phyloP scores from a whole-genome alignment of 2,329 filamentous ascomycete species.

The Talaromyces piceae region DNA sequence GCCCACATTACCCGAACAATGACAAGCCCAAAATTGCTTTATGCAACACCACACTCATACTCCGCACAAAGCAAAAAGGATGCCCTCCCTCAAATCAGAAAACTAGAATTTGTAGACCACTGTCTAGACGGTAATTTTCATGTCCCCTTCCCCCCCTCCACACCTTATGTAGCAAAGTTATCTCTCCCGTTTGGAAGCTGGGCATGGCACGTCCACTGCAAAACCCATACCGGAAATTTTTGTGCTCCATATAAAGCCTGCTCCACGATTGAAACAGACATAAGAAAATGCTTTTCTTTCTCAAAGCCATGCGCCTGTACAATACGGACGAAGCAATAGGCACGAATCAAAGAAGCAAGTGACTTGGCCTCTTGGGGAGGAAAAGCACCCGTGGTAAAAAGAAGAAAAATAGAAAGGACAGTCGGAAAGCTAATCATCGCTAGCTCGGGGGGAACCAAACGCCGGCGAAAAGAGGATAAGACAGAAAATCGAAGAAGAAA shows the following conservation, averaged over 20 bases:
- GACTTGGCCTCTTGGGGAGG: neutral
- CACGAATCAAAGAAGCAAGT: neutral
- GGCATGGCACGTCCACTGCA: neutral
- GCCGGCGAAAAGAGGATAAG: conserved; percentile 7
- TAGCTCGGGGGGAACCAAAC: conserved; percentile 13
- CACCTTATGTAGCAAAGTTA: neutral
- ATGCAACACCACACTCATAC: conserved; percentile 4
- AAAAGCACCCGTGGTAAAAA: neutral
- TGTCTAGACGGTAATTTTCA: neutral
- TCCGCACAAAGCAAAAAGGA: conserved; percentile 7
- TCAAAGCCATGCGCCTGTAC: neutral
- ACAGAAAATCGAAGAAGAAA: conserved; percentile 9
- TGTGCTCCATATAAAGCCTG: neutral
- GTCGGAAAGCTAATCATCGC: neutral
- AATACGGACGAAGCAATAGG: neutral
- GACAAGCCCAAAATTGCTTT: conserved; percentile 4
- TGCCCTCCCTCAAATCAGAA: conserved; percentile 4
- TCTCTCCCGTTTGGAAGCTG: neutral
- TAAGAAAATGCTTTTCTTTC: neutral
- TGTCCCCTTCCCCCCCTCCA: neutral
- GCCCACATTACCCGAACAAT: conserved; percentile 3
- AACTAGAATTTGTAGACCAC: conserved; percentile 1
- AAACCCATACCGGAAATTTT: neutral
- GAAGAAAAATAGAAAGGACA: neutral
- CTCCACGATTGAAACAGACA: neutral